Evolutionary conservation across 1,284 basidiomycete genomes (phyloP).

Genomic region (Boletus mariae): DNA sequence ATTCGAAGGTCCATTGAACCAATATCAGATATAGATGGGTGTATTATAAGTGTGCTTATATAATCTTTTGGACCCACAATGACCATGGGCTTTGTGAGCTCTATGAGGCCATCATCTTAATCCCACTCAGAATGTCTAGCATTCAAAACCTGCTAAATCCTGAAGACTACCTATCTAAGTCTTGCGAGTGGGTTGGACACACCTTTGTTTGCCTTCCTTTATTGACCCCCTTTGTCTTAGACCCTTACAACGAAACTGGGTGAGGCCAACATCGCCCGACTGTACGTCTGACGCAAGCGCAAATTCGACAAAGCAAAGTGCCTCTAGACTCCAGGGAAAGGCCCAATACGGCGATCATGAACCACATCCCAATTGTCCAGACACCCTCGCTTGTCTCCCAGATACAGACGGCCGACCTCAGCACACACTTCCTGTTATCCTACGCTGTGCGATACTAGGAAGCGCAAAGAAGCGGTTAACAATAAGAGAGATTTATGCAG

Average conservation of each 20-base stretch:
- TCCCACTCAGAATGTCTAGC: conserved; percentile 44
- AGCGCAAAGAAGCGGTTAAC: conserved; percentile 70
- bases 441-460: conserved; percentile 76
- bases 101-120: conserved; percentile 16
- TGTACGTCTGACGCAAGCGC: conserved; percentile 25
- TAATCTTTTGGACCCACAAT: conserved; percentile 35
- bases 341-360: conserved; percentile 42
- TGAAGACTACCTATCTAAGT: conserved; percentile 36
- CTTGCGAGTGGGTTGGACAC: conserved; percentile 37
- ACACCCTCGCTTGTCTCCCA: conserved; percentile 69
- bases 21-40: conserved; percentile 20
- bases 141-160: conserved; percentile 54
- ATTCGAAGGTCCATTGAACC: conserved; percentile 15
- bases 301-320: conserved; percentile 9
- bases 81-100: conserved; percentile 11
- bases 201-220: conserved; percentile 7
- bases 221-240: conserved; percentile 25
- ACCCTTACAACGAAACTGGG: conserved; percentile 15
- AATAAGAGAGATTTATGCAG: conserved; percentile 76
- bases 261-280: conserved; percentile 21
- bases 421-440: conserved; percentile 75
- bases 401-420: conserved; percentile 74
- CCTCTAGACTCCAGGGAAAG: conserved; percentile 8
- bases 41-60: conserved; percentile 15
- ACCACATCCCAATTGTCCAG: conserved; percentile 68